Percentiles rank a stretch among this genome's conserved stretches.
These are phyloP conservation scores for Ophiobolus disseminans DNA, from an alignment of 2,329 filamentous ascomycete genomes.

Conservation along the genomic window DNA sequence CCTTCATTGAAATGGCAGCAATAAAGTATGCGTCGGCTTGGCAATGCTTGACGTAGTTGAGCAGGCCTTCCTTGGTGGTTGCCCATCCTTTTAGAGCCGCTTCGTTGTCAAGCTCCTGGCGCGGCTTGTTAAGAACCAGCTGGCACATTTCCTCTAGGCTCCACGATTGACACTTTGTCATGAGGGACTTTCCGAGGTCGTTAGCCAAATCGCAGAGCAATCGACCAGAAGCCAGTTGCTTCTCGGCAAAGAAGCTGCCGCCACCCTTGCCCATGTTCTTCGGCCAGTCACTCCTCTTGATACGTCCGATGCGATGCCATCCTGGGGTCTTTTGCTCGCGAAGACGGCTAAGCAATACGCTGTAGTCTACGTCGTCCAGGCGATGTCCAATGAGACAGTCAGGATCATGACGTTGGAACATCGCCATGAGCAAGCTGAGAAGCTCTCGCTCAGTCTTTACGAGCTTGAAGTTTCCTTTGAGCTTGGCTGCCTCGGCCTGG, in stretches of 20 bases:
- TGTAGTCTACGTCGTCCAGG: slow-evolving; percentile 96
- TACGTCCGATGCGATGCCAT: slow-evolving; percentile 90
- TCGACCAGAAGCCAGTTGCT: slow-evolving; percentile 86
- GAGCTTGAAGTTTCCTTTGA: slow-evolving; percentile 77
- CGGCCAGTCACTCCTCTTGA: slow-evolving; percentile 87
- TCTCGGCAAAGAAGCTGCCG: slow-evolving; percentile 90
- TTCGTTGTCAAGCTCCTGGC: slow-evolving; percentile 89
- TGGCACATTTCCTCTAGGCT: slow-evolving; percentile 97
- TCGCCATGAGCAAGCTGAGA: slow-evolving; percentile 85
- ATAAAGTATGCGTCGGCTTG: slow-evolving; percentile 97
- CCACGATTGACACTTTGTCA: slow-evolving; percentile 98
- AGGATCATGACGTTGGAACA: slow-evolving; percentile 86
- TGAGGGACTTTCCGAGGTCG: slow-evolving; percentile 94
- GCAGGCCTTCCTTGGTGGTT: slow-evolving; percentile 78
- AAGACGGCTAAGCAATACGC: slow-evolving; percentile 83
- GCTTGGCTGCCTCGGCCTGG: slow-evolving; percentile 76
- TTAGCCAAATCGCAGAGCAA: slow-evolving; percentile 94
- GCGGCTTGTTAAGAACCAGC: slow-evolving; percentile 78
- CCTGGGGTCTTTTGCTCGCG: slow-evolving; percentile 89
- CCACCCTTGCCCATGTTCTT: slow-evolving; percentile 83
- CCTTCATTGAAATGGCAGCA: slow-evolving; percentile 83
- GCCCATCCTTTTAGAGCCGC: slow-evolving; percentile 86
- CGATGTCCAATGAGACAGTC: slow-evolving; percentile 95
- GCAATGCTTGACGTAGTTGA: slow-evolving; percentile 93
- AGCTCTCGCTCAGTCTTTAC: slow-evolving; percentile 86